phyloP scores from a whole-genome alignment of 208 protist genomes.

The Trypanosoma vivax region DNA sequence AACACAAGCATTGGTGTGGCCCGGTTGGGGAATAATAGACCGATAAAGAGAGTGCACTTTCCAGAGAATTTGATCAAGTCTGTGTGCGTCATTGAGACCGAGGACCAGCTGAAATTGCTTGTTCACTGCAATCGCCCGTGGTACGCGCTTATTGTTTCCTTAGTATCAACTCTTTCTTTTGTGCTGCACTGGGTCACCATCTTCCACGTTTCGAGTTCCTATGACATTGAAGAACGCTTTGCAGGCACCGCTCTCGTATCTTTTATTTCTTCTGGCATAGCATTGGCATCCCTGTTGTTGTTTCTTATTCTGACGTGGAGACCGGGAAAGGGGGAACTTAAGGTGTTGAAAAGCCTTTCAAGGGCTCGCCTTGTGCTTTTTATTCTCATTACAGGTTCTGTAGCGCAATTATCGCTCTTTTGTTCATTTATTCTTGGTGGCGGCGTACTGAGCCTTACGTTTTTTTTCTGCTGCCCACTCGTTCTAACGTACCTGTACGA shows the following conservation, averaged over 20 bases:
- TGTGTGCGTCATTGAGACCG: conserved; percentile 21
- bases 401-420: conserved; percentile 14
- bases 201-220: not conserved
- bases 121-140: conserved; percentile 24
- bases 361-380: conserved; percentile 6
- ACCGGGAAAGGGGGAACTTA: conserved; percentile 11
- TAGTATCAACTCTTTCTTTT: conserved; percentile 20
- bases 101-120: conserved; percentile 22
- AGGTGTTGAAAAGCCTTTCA: conserved; percentile 9
- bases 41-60: conserved; percentile 21
- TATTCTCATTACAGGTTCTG: conserved; percentile 10
- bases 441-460: conserved; percentile 9
- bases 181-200: conserved; percentile 22
- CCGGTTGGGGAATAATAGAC: not conserved
- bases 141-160: conserved; percentile 12
- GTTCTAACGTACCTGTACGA: conserved; percentile 24
- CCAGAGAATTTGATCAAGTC: conserved; percentile 29
- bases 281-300: conserved; percentile 15
- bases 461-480: conserved; percentile 21
- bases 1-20: not conserved
- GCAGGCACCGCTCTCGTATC: conserved; percentile 8
- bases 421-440: conserved; percentile 14
- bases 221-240: not conserved
- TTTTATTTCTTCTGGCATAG: conserved; percentile 23
- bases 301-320: conserved; percentile 20